These are phyloP conservation scores for Penstemon newberryi DNA, from an alignment of 257 asterid species.

Conservation along the genomic window DNA sequence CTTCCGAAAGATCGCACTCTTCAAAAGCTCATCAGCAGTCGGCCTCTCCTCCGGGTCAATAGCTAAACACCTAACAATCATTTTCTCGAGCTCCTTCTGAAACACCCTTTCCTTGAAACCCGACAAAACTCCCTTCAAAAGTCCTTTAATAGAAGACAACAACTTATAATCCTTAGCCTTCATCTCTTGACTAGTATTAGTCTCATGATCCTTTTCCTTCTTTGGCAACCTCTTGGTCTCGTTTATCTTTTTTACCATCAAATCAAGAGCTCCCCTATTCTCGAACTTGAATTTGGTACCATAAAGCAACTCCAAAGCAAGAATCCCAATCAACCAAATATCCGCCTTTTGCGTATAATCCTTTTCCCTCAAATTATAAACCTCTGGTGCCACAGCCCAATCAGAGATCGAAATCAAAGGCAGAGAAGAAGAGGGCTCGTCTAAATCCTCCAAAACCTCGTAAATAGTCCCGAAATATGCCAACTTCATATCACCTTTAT, in stretches of 20 bases:
- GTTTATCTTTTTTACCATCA: not conserved
- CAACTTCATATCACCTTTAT: slow-evolving; percentile 3
- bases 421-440: not conserved
- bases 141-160: too few relatives aligned
- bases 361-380: not conserved
- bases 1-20: not conserved
- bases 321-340: slow-evolving; percentile 29
- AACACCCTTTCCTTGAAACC: not conserved
- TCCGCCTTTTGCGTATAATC: not conserved
- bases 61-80: slow-evolving; percentile 23
- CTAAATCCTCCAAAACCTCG: not conserved
- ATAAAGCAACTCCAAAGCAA: slow-evolving; percentile 23
- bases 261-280: not conserved
- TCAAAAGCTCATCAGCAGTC: slow-evolving; percentile 23
- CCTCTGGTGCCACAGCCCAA: slow-evolving; percentile 31
- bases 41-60: slow-evolving; percentile 18
- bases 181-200: not conserved
- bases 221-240: not conserved
- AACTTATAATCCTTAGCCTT: not conserved
- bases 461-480: slow-evolving; percentile 7
- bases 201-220: not conserved
- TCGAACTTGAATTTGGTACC: not conserved
- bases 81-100: not conserved
- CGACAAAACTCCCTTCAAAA: too few relatives aligned
- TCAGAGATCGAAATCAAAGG: not conserved